These are phyloP conservation scores for Hevea brasiliensis DNA, from an alignment of 345 rosid genomes.

Conservation along the genomic window DNA sequence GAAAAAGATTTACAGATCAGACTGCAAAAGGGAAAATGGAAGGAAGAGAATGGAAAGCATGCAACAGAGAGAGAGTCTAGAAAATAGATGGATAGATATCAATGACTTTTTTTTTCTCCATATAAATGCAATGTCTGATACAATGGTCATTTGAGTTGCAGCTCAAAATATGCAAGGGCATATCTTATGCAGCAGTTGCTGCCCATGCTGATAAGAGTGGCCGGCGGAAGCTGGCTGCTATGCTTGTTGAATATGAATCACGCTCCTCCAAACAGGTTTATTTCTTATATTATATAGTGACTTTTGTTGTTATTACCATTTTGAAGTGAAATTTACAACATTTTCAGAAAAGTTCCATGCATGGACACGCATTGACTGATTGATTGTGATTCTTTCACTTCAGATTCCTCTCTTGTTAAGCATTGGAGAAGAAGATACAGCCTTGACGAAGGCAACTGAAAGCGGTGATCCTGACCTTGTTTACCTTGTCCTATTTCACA, in stretches of 20 bases:
- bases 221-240: slow-evolving; percentile 88
- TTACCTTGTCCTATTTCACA: slow-evolving; percentile 90
- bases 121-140: slow-evolving; percentile 22
- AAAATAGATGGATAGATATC: too few relatives aligned
- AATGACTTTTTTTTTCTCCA: slow-evolving; percentile 10
- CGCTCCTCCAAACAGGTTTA: slow-evolving; percentile 88
- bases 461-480: slow-evolving; percentile 97
- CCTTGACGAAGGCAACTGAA: slow-evolving; percentile 86
- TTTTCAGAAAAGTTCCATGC: not conserved
- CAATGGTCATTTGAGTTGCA: slow-evolving; percentile 43
- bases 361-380: not conserved
- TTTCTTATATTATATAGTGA: not conserved
- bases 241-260: slow-evolving; percentile 96
- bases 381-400: slow-evolving; percentile 13
- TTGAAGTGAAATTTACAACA: not conserved
- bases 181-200: slow-evolving; percentile 98
- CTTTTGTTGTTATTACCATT: not conserved
- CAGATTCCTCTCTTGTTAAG: slow-evolving; percentile 94
- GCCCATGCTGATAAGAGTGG: slow-evolving; percentile 97
- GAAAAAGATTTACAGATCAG: too few relatives aligned
- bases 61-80: too few relatives aligned
- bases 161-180: slow-evolving; percentile 84
- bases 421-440: slow-evolving; percentile 95
- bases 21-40: too few relatives aligned
- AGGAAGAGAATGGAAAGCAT: too few relatives aligned